Base-by-base conservation (phyloP, 495 filamentous ascomycete species). In the Daldinia childiae region DNA sequence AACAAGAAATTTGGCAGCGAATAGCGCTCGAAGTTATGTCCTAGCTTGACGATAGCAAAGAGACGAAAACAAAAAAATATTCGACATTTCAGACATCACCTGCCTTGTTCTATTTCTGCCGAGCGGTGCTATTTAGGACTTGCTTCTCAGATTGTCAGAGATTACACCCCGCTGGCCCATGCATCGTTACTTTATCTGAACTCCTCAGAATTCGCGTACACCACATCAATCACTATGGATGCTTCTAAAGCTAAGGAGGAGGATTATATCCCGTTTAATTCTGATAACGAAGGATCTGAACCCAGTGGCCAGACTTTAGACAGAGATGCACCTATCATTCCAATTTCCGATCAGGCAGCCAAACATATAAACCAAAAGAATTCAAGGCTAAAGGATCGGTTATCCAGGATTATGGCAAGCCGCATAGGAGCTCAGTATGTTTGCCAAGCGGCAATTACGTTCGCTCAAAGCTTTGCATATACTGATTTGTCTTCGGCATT, bases 1-100 rank as follows among this genome's bases (percentile, higher is more conserved):
- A 78, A 69, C 74, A 79, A 84, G 78, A 82, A 72, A 76, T 71
- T 71, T 82, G 76, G 80, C 79, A 80, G 83, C 83, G 82, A 81
- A 80, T 84, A 85, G 83, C 80, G 81, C 82, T 77, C 68, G 73
- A 78, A 69, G 72, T 71, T 32, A 74, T 76, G 72, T 73, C 81
- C 83, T 88, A 88, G 86, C 86, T 86, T 86, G 77, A 84, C 84
- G 84, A 86, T 88, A 88, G 86, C 84, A 86, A 85, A 83, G 80
- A 82, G 80, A 80, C 79, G 81, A 84, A 81, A 80, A 81, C 78
- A 80, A 76, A 80, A 76, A 75, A 75, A 24, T 48, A 83, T 74
- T 77, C 76, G 76, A 77, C 76, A 77, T 68, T 72, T 74, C 73
- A 75, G 76, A 74, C 70, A 74, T 74, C 73, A 65, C 69, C 74